Percentiles rank a stretch among this genome's conserved stretches.
Conservation (phyloP, 768 basidiomycete genomes). For the Lenzites betulinus region DNA sequence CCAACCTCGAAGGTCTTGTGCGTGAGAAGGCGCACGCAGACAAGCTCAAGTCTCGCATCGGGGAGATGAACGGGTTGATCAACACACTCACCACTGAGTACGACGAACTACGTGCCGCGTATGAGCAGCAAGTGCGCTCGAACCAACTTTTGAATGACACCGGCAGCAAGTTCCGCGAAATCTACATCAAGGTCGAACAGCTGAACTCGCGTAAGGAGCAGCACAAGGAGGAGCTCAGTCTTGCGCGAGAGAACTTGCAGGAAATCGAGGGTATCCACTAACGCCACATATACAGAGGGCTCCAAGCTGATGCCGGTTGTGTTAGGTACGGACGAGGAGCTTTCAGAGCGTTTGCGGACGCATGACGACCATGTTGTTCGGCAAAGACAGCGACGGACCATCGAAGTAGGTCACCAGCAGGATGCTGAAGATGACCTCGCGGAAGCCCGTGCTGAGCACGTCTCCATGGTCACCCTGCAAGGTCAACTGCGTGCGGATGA, state of each 20-base stretch:
- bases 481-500: slow-evolving; percentile 75
- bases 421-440: slow-evolving; percentile 64
- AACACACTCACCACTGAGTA: slow-evolving; percentile 72
- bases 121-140: slow-evolving; percentile 64
- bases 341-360: slow-evolving; percentile 56
- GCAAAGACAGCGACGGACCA: slow-evolving; percentile 50
- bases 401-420: slow-evolving; percentile 54
- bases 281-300: background rate
- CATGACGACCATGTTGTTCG: slow-evolving; percentile 58
- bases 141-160: slow-evolving; percentile 82
- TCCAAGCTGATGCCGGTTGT: too few species aligned
- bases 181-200: slow-evolving; percentile 69
- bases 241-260: slow-evolving; percentile 62
- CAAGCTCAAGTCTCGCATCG: slow-evolving; percentile 69
- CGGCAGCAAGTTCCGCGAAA: slow-evolving; percentile 83
- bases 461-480: slow-evolving; percentile 56
- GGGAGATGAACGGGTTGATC: slow-evolving; percentile 61
- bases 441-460: slow-evolving; percentile 52
- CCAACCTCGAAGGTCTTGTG: slow-evolving; percentile 73
- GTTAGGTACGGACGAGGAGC: slow-evolving; percentile 72
- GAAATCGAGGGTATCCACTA: slow-evolving; percentile 50
- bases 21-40: slow-evolving; percentile 86
- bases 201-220: slow-evolving; percentile 63
- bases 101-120: slow-evolving; percentile 66
- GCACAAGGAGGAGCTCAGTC: slow-evolving; percentile 60